Base-by-base conservation (phyloP, 1,284 basidiomycete genomes). In the Sanghuangporus baumii region DNA sequence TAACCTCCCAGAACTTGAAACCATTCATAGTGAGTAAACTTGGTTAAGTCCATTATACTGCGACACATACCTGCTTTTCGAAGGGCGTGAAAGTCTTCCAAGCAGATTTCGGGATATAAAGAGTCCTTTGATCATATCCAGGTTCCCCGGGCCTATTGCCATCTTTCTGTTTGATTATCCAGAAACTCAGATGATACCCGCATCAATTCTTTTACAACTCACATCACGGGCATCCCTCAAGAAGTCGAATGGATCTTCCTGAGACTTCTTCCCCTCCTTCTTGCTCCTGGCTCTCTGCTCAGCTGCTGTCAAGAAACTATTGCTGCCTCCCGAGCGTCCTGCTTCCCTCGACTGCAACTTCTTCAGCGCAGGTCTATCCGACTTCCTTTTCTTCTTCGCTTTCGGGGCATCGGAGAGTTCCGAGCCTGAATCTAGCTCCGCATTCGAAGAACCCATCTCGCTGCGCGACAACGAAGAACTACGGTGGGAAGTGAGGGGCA, bases 11-110 rank as follows among this genome's bases (percentile, higher is more conserved):
- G 73, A 97, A 97, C 86, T 94, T 16, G 69, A 54, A 3, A 6
- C n/a, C 4, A n/a, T 16, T 23, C 20, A 9, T 43, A 14, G 67
- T 26, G 5, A 55, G n/a, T n/a, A 43, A 59, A 34, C 1, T 37
- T 54, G 34, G 9, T 20, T 51, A 8, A 36, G 14, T 54, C 16
- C 9, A 37, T 52, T 16, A 36, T n/a, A 34, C 4, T 16, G 16
- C 31, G 7, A 67, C 80, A n/a, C 43, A 16, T 64, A 86, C 90
- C 80, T 95, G 93, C 70, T 87, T 93, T 77, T 99, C 96, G 71
- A 99, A 99, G 0, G 96, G 95, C 0, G 95, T 96, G 70, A 99
- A 97, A 1, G 81, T 78, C 16, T 81, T 79, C 94, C 95, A 97
- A 0, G 88, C 87, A 55, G 78, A 83, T 36, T 81, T 77, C 0